phyloP scores from a whole-genome alignment of 2,329 filamentous ascomycete genomes.

The Rhytidhysteron rufulum region DNA sequence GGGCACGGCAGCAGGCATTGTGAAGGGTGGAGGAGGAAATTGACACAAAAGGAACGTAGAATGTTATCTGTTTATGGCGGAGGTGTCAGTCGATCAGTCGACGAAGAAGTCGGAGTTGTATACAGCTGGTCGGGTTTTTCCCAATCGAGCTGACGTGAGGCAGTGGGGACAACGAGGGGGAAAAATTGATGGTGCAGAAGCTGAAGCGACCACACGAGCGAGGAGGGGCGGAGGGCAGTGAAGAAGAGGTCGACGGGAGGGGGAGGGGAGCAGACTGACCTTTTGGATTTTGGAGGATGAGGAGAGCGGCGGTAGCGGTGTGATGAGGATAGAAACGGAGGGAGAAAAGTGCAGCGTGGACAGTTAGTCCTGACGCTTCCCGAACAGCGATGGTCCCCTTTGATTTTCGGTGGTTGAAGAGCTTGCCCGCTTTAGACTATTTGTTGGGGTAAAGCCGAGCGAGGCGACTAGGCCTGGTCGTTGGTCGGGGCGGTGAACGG shows the following conservation, averaged over 20 bases:
- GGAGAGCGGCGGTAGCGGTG: conserved; percentile 1
- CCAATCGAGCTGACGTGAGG: conserved; percentile 23
- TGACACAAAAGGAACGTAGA: conserved; percentile 1
- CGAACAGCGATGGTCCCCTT: conserved; percentile 25
- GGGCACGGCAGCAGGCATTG: conserved; percentile 43
- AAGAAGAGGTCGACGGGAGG: conserved; percentile 3
- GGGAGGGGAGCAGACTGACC: conserved; percentile 15
- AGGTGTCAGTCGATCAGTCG: neutral
- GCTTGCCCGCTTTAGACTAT: conserved; percentile 20
- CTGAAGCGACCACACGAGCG: conserved; percentile 6
- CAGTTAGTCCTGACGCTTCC: conserved; percentile 23
- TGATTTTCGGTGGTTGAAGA: conserved; percentile 26
- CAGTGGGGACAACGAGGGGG: conserved; percentile 12
- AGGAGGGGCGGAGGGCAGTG: conserved; percentile 9
- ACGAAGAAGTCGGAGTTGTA: neutral
- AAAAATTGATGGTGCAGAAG: conserved; percentile 15
- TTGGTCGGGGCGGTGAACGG: conserved; percentile 28
- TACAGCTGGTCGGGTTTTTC: neutral
- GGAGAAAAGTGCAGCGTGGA: no score
- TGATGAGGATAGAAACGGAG: conserved; percentile 8
- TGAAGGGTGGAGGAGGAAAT: conserved; percentile 20
- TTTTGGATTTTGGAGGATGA: conserved; percentile 18
- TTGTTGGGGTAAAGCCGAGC: conserved; percentile 25
- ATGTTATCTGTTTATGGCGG: neutral
- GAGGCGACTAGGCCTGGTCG: conserved; percentile 18